phyloP scores from a whole-genome alignment of 371 early-diverging fungal species.

The Mortierella sp. region DNA sequence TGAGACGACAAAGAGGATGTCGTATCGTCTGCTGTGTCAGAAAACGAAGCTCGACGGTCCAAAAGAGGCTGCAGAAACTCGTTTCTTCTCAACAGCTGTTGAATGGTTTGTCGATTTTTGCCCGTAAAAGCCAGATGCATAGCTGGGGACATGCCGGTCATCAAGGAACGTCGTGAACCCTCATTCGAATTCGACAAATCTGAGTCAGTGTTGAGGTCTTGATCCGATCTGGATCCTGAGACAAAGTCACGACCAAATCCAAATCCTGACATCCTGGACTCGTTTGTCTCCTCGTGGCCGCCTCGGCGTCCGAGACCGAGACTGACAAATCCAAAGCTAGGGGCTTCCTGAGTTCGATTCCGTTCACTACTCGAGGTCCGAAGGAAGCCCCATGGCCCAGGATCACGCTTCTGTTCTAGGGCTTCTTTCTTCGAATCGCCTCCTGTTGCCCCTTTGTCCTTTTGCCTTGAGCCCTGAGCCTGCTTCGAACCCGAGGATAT shows the following conservation, averaged over 20 bases:
- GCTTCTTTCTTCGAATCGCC: not conserved
- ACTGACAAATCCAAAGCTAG: no score
- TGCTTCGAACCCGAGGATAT: not conserved
- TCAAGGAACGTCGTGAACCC: not conserved
- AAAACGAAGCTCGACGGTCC: constrained; percentile 12
- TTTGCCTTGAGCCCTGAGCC: not conserved
- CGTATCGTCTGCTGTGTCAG: no score
- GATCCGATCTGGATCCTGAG: not conserved
- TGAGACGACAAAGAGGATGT: no score
- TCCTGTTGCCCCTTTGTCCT: not conserved
- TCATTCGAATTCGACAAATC: not conserved
- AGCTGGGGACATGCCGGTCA: no score
- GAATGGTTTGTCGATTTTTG: constrained; percentile 19
- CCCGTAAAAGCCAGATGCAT: constrained; percentile 3
- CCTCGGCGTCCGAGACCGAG: no score
- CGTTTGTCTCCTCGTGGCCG: no score
- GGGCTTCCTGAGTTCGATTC: no score
- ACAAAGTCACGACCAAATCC: constrained; percentile 10
- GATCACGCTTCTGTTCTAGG: not conserved
- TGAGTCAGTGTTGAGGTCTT: not conserved
- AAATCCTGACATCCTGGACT: constrained; percentile 10
- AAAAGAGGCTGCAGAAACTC: constrained; percentile 24
- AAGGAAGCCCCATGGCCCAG: constrained; percentile 25
- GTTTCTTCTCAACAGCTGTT: constrained; percentile 22
- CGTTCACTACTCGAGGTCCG: no score